Base-by-base conservation (phyloP, 2,329 filamentous ascomycete species). In the Arthroderma sp. region DNA sequence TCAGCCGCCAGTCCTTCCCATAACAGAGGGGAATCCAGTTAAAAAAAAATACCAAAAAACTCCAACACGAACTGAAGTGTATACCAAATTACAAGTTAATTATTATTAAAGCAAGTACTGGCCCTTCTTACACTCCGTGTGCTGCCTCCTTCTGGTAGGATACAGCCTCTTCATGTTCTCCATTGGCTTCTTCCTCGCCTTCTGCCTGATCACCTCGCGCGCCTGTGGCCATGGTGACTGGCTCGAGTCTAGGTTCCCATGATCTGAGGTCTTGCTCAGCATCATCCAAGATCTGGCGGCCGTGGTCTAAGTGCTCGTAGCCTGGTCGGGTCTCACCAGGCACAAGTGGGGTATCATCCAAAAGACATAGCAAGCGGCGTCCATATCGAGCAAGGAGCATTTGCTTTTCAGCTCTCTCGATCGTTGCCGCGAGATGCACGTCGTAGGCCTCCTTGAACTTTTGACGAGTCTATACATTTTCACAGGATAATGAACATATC, bases 321-420 rank as follows among this genome's bases (percentile, higher is more conserved):
- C 73, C 64, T n/a, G 74, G 71, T 42, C 82, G 80, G 10, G 72
- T 63, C 60, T 95, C 86, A 40, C 91, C 91, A 1, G 89, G 89
- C 1, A 94, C 82, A 29, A 95, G 78, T 0, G 91, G 86, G 0
- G 81, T 81, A 61, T 95, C 89, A 56, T 98, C 91, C 7, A 98
- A 76, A 34, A 94, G 75, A 54, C 83, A 80, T 45, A 98, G 64
- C 32, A 98, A 75, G 37, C 86, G 80, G 44, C 86, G 83, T 15
- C 87, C 89, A 61, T 96, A 88, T 57, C 84, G 85, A 46, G 91
- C 89, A 10, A 98, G 76, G 48, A 98, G 85, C 56, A 89, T 84
- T 62, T 98, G 91, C 70, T 96, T 96, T 71, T 96, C 91, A 27
- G 87, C 87, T 30, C 89, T 83, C 71, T 98, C 91, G 55, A 98